Percentiles rank a stretch among this genome's conserved stretches.
Evolutionary conservation across 257 asterid genomes (phyloP).

Genomic region (Nicotiana knightiana): DNA sequence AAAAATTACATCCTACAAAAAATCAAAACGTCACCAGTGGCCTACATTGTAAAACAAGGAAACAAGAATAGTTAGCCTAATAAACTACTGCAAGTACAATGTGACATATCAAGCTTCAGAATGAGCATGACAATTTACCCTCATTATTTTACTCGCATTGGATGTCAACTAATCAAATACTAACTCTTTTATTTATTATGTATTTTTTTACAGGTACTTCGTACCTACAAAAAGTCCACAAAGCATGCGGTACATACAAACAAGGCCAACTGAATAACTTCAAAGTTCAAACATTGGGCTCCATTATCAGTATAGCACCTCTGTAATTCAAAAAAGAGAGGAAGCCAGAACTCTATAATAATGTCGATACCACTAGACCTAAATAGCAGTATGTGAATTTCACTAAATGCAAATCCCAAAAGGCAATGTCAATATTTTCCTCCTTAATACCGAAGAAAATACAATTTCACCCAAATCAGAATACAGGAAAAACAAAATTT

Average conservation of each 20-base stretch:
- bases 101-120: not conserved
- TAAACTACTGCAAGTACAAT: not conserved
- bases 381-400: not conserved
- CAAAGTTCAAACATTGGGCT: not conserved
- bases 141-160: not conserved
- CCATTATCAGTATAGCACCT: not conserved
- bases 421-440: not conserved
- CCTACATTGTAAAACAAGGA: not conserved
- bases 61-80: not conserved
- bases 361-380: not conserved
- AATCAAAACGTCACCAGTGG: not conserved
- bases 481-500: not conserved
- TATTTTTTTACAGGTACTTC: not conserved
- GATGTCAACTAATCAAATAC: not conserved
- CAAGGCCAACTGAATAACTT: not conserved
- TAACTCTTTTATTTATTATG: not conserved
- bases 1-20: slow-evolving; percentile 22
- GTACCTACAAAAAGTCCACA: not conserved
- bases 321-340: not conserved
- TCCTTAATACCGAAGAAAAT: too few relatives aligned
- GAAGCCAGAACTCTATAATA: not conserved
- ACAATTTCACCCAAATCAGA: not conserved
- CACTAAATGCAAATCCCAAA: not conserved
- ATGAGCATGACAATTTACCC: not conserved
- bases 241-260: not conserved